A percentile compares a stretch with the other conserved stretches of the same genome.
Conservation (phyloP, 352 stramenopile genomes). For the Phytophthora sp. region DNA sequence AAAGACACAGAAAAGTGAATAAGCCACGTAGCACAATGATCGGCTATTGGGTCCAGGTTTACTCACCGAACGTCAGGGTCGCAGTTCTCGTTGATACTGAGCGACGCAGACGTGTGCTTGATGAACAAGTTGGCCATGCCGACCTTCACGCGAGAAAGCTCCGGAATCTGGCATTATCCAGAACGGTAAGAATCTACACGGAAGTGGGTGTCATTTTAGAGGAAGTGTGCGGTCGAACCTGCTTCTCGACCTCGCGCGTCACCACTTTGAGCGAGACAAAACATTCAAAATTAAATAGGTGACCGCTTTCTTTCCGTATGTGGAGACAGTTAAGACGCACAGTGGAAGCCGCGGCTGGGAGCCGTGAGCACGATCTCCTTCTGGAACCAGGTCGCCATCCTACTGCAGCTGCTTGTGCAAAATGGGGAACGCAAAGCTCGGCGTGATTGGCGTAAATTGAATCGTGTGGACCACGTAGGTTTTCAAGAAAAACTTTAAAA, state of each 20-base stretch:
- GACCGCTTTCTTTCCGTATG: neutral
- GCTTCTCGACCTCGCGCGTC: slow-evolving; percentile 82
- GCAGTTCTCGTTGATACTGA: slow-evolving; percentile 97
- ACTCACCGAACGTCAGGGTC: slow-evolving; percentile 92
- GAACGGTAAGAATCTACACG: neutral
- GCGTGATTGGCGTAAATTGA: neutral
- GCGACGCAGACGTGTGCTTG: slow-evolving; percentile 95
- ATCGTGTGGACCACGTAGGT: neutral
- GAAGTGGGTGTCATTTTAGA: too few relatives aligned
- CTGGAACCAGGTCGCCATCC: slow-evolving; percentile 82
- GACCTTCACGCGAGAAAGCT: slow-evolving; percentile 87
- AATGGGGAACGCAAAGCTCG: neutral
- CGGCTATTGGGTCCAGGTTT: neutral
- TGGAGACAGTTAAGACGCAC: slow-evolving; percentile 31
- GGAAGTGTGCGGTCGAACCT: too few relatives aligned
- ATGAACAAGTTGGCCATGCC: slow-evolving; percentile 96
- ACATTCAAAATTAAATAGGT: too few relatives aligned
- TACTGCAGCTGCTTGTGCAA: neutral
- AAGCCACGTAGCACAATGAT: neutral
- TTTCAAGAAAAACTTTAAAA: too few relatives aligned
- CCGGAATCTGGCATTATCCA: slow-evolving; percentile 41
- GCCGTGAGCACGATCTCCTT: slow-evolving; percentile 88
- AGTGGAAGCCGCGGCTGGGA: slow-evolving; percentile 82
- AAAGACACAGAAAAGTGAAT: neutral
- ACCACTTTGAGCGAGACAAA: slow-evolving; percentile 55